These are phyloP conservation scores for Corchorus olitorius DNA, from an alignment of 345 rosid genomes.

Conservation along the genomic window DNA sequence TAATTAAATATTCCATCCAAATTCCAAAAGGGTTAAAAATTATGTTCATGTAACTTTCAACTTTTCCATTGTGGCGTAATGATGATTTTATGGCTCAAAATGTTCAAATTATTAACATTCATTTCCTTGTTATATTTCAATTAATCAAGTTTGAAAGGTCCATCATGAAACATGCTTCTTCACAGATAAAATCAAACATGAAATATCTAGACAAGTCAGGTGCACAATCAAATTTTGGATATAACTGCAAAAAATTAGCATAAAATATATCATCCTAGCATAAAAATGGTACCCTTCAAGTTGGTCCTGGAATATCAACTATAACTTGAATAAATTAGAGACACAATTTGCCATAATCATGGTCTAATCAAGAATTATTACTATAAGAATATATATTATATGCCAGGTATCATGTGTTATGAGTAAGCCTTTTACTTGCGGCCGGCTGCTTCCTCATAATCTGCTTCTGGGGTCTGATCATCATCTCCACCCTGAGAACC, in stretches of 20 bases:
- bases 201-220: too few relatives aligned
- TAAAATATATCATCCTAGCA: background rate
- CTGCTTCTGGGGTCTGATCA: constrained; percentile 59
- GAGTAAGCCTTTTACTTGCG: constrained; percentile 17
- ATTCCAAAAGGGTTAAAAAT: background rate
- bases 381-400: background rate
- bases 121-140: too few relatives aligned
- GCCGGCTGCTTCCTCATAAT: constrained; percentile 45
- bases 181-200: background rate
- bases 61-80: background rate
- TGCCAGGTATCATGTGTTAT: background rate
- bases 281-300: background rate
- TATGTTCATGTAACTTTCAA: background rate
- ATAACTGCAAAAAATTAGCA: background rate
- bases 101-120: too few relatives aligned
- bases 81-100: background rate
- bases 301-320: background rate
- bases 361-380: background rate
- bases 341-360: background rate
- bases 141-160: background rate
- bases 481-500: constrained; percentile 35
- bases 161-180: background rate
- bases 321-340: background rate
- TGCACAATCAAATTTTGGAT: background rate
- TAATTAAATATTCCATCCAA: background rate